Evolutionary conservation across 2,329 filamentous ascomycete genomes (phyloP).

Genomic region (Talaromyces amestolkiae): DNA sequence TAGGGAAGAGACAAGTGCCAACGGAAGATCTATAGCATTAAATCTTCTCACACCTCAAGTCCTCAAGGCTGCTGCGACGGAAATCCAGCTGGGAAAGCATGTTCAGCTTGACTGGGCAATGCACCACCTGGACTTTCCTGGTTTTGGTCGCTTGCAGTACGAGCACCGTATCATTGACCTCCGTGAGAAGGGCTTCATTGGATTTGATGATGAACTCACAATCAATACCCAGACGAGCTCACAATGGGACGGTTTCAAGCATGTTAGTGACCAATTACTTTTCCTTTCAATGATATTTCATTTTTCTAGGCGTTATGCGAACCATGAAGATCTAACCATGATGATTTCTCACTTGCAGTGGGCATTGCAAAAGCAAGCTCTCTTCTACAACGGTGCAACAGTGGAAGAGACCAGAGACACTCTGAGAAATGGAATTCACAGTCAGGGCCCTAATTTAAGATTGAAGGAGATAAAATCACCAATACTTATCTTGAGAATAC

Average conservation of each 20-base stretch:
- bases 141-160: not conserved
- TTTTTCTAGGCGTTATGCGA: too few relatives aligned
- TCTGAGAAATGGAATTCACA: not conserved
- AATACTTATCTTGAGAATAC: not conserved
- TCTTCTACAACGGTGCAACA: constrained; percentile 6
- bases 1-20: not conserved
- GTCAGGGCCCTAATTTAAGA: not conserved
- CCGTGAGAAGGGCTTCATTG: not conserved
- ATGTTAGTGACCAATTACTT: not conserved
- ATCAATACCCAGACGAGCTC: constrained; percentile 6
- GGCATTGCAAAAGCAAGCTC: not conserved
- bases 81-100: not conserved
- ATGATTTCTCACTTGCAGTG: not conserved
- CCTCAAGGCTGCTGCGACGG: not conserved
- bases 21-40: not conserved
- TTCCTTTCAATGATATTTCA: too few relatives aligned
- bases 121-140: not conserved
- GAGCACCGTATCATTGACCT: not conserved
- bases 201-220: not conserved
- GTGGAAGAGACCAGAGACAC: not conserved
- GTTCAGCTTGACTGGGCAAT: constrained; percentile 4
- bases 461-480: not conserved
- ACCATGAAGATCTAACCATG: too few relatives aligned
- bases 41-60: not conserved
- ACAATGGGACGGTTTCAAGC: constrained; percentile 6